Conservation (phyloP, 2,329 filamentous ascomycete species). For the Xylaria arbuscula region DNA sequence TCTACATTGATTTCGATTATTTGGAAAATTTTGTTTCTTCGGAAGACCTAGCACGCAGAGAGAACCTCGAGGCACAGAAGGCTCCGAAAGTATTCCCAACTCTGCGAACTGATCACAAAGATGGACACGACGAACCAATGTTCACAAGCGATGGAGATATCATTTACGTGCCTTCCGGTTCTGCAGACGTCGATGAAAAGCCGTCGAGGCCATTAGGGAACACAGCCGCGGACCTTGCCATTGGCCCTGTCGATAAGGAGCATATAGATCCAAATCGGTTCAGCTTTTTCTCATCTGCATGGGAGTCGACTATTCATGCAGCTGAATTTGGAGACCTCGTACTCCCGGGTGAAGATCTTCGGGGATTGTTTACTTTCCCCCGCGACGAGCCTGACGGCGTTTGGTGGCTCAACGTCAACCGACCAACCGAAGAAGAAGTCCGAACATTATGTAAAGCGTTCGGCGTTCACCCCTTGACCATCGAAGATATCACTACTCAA, state of each 20-base stretch:
- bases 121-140: conserved; percentile 49
- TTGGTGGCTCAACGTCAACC: conserved; percentile 98
- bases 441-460: conserved; percentile 92
- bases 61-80: conserved; percentile 62
- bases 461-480: conserved; percentile 92
- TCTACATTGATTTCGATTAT: conserved; percentile 91
- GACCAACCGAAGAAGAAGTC: conserved; percentile 88
- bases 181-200: conserved; percentile 63
- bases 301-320: conserved; percentile 92
- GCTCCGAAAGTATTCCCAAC: conserved; percentile 69
- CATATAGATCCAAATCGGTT: conserved; percentile 79
- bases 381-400: conserved; percentile 78
- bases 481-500: conserved; percentile 94
- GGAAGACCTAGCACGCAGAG: conserved; percentile 61
- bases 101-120: conserved; percentile 59
- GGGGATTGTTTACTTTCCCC: conserved; percentile 81
- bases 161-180: conserved; percentile 62
- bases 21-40: conserved; percentile 88
- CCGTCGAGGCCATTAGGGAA: conserved; percentile 46
- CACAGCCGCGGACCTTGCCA: conserved; percentile 30
- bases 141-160: conserved; percentile 68
- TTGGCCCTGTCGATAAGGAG: conserved; percentile 50
- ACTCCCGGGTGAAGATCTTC: conserved; percentile 88
- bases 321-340: conserved; percentile 88
- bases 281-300: conserved; percentile 96